A percentile compares a stretch with the other conserved stretches of the same genome.
Conservation (phyloP, 352 stramenopile species). For the Phytophthora sp. region DNA sequence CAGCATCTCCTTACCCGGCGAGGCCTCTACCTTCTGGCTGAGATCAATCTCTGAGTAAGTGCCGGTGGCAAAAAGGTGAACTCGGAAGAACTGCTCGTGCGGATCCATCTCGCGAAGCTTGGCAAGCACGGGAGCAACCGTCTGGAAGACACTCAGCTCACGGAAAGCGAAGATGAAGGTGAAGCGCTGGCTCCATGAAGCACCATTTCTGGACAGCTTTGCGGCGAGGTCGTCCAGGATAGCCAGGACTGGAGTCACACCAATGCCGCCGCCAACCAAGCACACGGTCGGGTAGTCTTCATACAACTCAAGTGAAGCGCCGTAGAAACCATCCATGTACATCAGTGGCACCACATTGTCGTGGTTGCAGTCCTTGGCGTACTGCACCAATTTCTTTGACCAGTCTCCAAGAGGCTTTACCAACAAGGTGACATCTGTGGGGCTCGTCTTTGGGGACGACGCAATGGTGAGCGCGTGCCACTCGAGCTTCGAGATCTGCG, state of each 20-base stretch:
- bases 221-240: slow-evolving; percentile 50
- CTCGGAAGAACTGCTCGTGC: slow-evolving; percentile 39
- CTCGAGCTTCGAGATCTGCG: slow-evolving; percentile 55
- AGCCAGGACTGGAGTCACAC: slow-evolving; percentile 50
- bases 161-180: slow-evolving; percentile 51
- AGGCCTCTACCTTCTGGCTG: slow-evolving; percentile 20
- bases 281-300: slow-evolving; percentile 53
- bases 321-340: slow-evolving; percentile 67
- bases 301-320: slow-evolving; percentile 50
- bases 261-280: slow-evolving; percentile 53
- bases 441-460: slow-evolving; percentile 50
- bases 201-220: slow-evolving; percentile 33
- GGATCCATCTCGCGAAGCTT: slow-evolving; percentile 47
- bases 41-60: slow-evolving; percentile 29
- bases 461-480: slow-evolving; percentile 67
- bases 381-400: slow-evolving; percentile 46
- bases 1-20: slow-evolving; percentile 8
- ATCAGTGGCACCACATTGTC: slow-evolving; percentile 37
- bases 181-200: slow-evolving; percentile 42
- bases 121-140: slow-evolving; percentile 34
- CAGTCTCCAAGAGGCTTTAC: slow-evolving; percentile 60
- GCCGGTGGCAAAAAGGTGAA: slow-evolving; percentile 38
- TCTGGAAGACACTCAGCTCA: slow-evolving; percentile 43
- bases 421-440: slow-evolving; percentile 48
- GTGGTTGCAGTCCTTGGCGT: slow-evolving; percentile 43